These are phyloP conservation scores for Fusarium solani-melongenae DNA, from an alignment of 2,329 filamentous ascomycete species.

Conservation along the genomic window DNA sequence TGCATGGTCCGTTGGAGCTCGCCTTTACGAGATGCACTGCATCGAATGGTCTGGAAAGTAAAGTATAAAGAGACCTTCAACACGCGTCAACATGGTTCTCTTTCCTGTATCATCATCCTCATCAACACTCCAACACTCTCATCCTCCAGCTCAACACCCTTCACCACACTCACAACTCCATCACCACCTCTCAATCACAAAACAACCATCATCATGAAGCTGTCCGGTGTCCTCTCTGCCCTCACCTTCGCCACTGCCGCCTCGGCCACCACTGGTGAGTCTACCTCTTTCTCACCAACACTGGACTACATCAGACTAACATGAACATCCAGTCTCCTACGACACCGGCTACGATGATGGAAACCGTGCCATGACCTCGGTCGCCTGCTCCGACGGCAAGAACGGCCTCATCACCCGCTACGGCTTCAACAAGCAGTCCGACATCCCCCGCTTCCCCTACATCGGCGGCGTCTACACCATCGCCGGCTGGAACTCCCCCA, in stretches of 20 bases:
- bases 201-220: slow-evolving; percentile 55
- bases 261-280: slow-evolving; percentile 50
- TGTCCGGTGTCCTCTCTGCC: slow-evolving; percentile 53
- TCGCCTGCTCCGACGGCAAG: slow-evolving; percentile 75
- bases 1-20: slow-evolving; percentile 27
- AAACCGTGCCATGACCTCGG: slow-evolving; percentile 62
- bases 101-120: slow-evolving; percentile 23
- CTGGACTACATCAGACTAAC: slow-evolving; percentile 18
- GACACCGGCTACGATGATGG: slow-evolving; percentile 76
- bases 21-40: slow-evolving; percentile 13
- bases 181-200: slow-evolving; percentile 10
- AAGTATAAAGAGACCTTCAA: slow-evolving; percentile 37
- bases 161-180: slow-evolving; percentile 14
- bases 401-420: slow-evolving; percentile 74
- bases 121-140: slow-evolving; percentile 11
- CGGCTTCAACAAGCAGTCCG: slow-evolving; percentile 66
- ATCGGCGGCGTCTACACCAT: slow-evolving; percentile 66
- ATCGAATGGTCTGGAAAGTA: neutral
- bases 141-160: slow-evolving; percentile 15
- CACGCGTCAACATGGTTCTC: slow-evolving; percentile 16
- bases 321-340: slow-evolving; percentile 68
- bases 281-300: neutral
- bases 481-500: slow-evolving; percentile 65
- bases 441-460: slow-evolving; percentile 62
- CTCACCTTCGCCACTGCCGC: slow-evolving; percentile 52